phyloP scores from a whole-genome alignment of 2,329 filamentous ascomycete species.

The Alternaria longipes region DNA sequence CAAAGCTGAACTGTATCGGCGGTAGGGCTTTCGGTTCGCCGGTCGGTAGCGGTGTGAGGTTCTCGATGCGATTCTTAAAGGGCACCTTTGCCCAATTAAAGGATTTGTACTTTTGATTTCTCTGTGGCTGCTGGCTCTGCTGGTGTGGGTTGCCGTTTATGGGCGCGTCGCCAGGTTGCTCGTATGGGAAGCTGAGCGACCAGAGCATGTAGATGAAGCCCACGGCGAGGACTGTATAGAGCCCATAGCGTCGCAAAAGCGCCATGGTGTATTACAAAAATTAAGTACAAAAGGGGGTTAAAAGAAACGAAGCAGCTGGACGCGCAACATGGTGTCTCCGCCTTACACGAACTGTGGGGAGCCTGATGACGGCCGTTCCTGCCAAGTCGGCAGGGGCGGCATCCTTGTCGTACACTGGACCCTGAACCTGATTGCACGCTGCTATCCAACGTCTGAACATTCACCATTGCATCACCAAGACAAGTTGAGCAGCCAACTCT shows the following conservation, averaged over 20 bases:
- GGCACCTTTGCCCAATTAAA: constrained; percentile 54
- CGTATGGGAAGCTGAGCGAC: constrained; percentile 49
- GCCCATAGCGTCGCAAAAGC: constrained; percentile 49
- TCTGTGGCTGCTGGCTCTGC: constrained; percentile 18
- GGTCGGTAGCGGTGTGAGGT: constrained; percentile 50
- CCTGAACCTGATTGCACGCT: constrained; percentile 10
- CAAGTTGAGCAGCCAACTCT: neutral
- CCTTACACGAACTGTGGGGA: constrained; percentile 15
- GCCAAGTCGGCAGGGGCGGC: constrained; percentile 16
- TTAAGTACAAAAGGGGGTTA: constrained; percentile 14
- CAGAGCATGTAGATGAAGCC: constrained; percentile 50
- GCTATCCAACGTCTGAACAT: neutral
- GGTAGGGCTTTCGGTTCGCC: constrained; percentile 51
- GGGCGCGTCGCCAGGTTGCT: constrained; percentile 15
- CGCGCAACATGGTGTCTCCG: constrained; percentile 3
- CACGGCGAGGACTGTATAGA: constrained; percentile 47
- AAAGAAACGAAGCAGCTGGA: constrained; percentile 11
- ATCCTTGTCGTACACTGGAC: constrained; percentile 8
- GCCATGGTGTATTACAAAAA: constrained; percentile 46
- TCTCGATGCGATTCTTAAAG: constrained; percentile 52
- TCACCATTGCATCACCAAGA: constrained; percentile 3
- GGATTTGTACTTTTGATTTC: constrained; percentile 22
- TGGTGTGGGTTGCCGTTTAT: constrained; percentile 16
- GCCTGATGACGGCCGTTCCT: constrained; percentile 17
- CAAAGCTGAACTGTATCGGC: constrained; percentile 55